These are phyloP conservation scores for Sanghuangporus weigelae DNA, from an alignment of 1,284 basidiomycete genomes.

Conservation along the genomic window DNA sequence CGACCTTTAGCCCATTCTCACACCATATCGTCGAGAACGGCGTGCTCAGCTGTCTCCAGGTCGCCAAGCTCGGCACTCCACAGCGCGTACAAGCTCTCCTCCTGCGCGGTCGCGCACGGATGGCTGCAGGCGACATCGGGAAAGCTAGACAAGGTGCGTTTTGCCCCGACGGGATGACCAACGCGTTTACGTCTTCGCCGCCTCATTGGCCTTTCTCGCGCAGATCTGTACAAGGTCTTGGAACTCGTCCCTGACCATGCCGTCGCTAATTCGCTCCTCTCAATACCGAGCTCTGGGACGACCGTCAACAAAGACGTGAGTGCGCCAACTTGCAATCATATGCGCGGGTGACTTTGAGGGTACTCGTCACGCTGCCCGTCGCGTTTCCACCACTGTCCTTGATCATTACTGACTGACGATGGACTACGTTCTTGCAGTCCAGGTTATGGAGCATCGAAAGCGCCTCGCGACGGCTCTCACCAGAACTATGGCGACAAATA, in stretches of 20 bases:
- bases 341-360: slow-evolving; percentile 17
- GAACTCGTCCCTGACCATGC: slow-evolving; percentile 60
- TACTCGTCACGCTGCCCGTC: not conserved
- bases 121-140: slow-evolving; percentile 51
- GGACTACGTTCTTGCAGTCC: slow-evolving; percentile 7
- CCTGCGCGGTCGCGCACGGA: slow-evolving; percentile 55
- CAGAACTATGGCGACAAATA: slow-evolving; percentile 68
- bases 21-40: slow-evolving; percentile 67
- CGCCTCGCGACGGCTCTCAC: slow-evolving; percentile 44
- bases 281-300: slow-evolving; percentile 25
- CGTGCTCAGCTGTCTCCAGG: slow-evolving; percentile 61
- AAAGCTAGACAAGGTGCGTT: slow-evolving; percentile 60
- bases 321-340: slow-evolving; percentile 7
- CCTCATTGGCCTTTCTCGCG: slow-evolving; percentile 10
- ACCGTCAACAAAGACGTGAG: slow-evolving; percentile 31
- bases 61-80: slow-evolving; percentile 46
- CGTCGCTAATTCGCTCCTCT: slow-evolving; percentile 50
- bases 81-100: slow-evolving; percentile 55
- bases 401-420: not conserved
- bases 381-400: not conserved
- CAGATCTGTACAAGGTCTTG: slow-evolving; percentile 63
- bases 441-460: slow-evolving; percentile 18
- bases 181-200: not conserved
- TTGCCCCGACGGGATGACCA: not conserved
- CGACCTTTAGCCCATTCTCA: slow-evolving; percentile 33